Percentiles rank a stretch among this genome's conserved stretches.
phyloP scores from a whole-genome alignment of 768 basidiomycete genomes.

The Mycena haematopus region DNA sequence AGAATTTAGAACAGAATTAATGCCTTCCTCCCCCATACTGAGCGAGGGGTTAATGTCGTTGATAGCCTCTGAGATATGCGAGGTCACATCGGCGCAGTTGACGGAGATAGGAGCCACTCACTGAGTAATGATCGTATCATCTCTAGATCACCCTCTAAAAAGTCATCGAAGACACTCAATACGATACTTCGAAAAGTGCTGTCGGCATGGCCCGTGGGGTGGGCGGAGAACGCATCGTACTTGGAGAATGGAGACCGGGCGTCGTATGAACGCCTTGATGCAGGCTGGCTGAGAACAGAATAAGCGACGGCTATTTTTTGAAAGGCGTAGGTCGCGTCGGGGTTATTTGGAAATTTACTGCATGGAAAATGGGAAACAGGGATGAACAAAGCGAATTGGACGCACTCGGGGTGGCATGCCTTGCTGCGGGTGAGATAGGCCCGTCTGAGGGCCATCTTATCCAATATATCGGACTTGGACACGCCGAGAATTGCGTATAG shows the following conservation, averaged over 20 bases:
- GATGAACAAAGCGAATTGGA: constrained; percentile 22
- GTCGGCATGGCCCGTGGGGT: constrained; percentile 65
- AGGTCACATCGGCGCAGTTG: not conserved
- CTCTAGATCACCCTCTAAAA: constrained; percentile 87
- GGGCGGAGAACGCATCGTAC: constrained; percentile 62
- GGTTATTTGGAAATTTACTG: constrained; percentile 83
- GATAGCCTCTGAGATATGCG: constrained; percentile 59
- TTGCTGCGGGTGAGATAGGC: constrained; percentile 80
- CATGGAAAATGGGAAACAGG: constrained; percentile 5
- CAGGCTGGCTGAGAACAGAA: constrained; percentile 76
- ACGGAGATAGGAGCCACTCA: constrained; percentile 43
- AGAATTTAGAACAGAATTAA: constrained; percentile 74
- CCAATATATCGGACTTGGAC: constrained; percentile 52
- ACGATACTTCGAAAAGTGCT: constrained; percentile 82
- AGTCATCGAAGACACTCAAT: constrained; percentile 78
- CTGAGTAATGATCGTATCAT: constrained; percentile 79
- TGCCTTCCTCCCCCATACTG: constrained; percentile 77
- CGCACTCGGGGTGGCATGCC: constrained; percentile 88
- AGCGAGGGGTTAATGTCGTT: constrained; percentile 84
- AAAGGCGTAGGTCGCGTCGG: constrained; percentile 82
- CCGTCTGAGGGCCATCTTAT: constrained; percentile 68
- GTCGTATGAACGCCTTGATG: constrained; percentile 74
- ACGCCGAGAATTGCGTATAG: constrained; percentile 80
- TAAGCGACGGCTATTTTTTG: constrained; percentile 89
- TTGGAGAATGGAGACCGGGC: constrained; percentile 50